Base-by-base conservation (phyloP, 768 basidiomycete species). In the Kwoniella sp. region DNA sequence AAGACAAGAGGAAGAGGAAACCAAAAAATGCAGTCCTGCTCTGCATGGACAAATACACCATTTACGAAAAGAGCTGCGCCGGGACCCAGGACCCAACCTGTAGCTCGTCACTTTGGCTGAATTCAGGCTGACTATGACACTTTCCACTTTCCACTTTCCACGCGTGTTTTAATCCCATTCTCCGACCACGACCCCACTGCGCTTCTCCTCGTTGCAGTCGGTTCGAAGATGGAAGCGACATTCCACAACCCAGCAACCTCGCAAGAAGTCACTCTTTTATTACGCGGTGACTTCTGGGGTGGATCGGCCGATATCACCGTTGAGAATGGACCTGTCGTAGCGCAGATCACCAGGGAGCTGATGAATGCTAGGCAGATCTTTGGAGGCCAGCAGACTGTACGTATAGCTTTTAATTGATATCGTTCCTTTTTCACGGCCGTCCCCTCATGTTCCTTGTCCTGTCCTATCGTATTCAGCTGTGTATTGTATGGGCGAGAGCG, bases 221-320 rank as follows among this genome's bases (percentile, higher is more conserved):
- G 76, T 2, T 68, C 76, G 21, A 77, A 77, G 68, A 76, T 79
- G 73, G 61, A 71, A 40, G 77, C 77, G 12, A 68, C 63, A 1
- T 80, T 80, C 57, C 63, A 49, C 9, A 79, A 79, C 62, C 53
- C 60, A 1, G 59, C 76, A 1, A 76, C 76, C n/a, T 65, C 67
- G 0, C 62, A 67, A 22, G 62, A 61, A 1, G 54, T 68, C 21
- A 70, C 70, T 10, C 63, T 80, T 29, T 61, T 68, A 8, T 60
- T 78, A 2, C 50, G 63, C 5, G 79, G 79, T n/a, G 73, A 77
- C 54, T 74, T 78, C 68, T 74, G 68, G 68, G 76, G 73, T 15
- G 72, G 78, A 17, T 70, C 69, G 27, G 77, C 74, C 12, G 76
- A 76, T 58, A 69, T 79, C 25, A 50, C 69, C 12, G 54, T 73